Conservation (phyloP, 768 basidiomycete genomes). For the Mrakia hoshinonis region DNA sequence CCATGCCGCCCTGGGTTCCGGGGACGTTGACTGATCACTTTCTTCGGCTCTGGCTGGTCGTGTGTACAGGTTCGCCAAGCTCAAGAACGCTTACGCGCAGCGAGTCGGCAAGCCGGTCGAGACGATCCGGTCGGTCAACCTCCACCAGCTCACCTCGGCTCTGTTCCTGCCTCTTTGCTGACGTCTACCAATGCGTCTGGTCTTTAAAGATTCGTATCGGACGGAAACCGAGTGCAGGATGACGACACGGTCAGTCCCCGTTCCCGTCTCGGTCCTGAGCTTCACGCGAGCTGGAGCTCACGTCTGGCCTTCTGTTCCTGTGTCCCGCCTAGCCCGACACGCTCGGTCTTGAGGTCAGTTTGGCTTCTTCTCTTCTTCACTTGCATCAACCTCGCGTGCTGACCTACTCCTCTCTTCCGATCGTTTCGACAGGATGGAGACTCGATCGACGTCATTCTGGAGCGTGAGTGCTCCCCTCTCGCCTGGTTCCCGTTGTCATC, state of each 20-base stretch:
- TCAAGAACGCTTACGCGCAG: constrained; percentile 21
- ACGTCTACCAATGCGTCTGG: no score
- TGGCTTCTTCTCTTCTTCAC: background rate
- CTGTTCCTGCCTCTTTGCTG: background rate
- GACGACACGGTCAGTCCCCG: constrained; percentile 28
- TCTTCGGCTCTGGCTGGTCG: background rate
- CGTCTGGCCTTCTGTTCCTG: background rate
- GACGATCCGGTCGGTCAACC: constrained; percentile 15
- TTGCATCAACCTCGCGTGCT: no score
- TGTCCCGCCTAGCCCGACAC: no score
- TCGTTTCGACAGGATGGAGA: constrained; percentile 10
- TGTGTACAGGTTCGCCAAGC: constrained; percentile 13
- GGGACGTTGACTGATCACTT: background rate
- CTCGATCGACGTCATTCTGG: constrained; percentile 22
- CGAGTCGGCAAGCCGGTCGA: constrained; percentile 25
- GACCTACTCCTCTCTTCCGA: background rate
- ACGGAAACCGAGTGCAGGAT: constrained; percentile 10
- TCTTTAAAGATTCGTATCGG: constrained; percentile 23
- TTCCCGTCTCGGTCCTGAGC: constrained; percentile 4
- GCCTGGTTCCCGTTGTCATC: background rate
- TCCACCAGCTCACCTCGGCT: background rate
- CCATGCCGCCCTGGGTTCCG: background rate
- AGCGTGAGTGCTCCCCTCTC: constrained; percentile 8
- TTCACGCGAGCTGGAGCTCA: background rate
- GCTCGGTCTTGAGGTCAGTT: background rate